Percentiles rank a stretch among this genome's conserved stretches.
Conservation (phyloP, 352 stramenopile genomes). For the Hyaloperonospora arabidopsidis region DNA sequence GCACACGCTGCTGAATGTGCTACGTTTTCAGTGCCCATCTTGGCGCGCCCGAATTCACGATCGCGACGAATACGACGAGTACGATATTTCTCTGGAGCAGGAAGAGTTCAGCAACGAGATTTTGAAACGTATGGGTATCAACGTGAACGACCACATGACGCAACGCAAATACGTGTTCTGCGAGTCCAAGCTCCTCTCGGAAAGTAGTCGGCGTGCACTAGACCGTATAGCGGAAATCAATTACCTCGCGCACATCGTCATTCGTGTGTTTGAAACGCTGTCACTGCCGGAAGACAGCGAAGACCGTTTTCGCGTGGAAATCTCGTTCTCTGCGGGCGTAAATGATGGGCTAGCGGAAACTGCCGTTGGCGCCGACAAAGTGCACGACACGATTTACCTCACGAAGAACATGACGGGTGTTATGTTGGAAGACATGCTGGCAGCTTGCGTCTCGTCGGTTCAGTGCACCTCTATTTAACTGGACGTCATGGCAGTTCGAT, state of each 20-base stretch:
- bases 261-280: slow-evolving; percentile 97
- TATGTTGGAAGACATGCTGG: slow-evolving; percentile 87
- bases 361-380: slow-evolving; percentile 15
- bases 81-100: slow-evolving; percentile 69
- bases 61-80: slow-evolving; percentile 51
- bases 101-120: slow-evolving; percentile 83
- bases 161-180: slow-evolving; percentile 78
- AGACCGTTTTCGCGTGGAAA: slow-evolving; percentile 80
- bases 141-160: slow-evolving; percentile 66
- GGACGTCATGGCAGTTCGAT: slow-evolving; percentile 4
- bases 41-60: slow-evolving; percentile 56
- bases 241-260: slow-evolving; percentile 98
- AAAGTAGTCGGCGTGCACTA: slow-evolving; percentile 58
- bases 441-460: slow-evolving; percentile 72
- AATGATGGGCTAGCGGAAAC: slow-evolving; percentile 30
- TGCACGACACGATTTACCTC: slow-evolving; percentile 73
- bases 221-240: slow-evolving; percentile 92
- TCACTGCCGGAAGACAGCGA: slow-evolving; percentile 74
- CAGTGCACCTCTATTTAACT: slow-evolving; percentile 33
- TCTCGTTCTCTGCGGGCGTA: slow-evolving; percentile 75
- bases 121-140: slow-evolving; percentile 80
- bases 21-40: slow-evolving; percentile 85
- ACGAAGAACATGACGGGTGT: slow-evolving; percentile 81
- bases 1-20: slow-evolving; percentile 96
- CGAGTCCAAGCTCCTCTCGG: slow-evolving; percentile 74